phyloP scores from a whole-genome alignment of 2,329 filamentous ascomycete genomes.

The Alternaria conjuncta region DNA sequence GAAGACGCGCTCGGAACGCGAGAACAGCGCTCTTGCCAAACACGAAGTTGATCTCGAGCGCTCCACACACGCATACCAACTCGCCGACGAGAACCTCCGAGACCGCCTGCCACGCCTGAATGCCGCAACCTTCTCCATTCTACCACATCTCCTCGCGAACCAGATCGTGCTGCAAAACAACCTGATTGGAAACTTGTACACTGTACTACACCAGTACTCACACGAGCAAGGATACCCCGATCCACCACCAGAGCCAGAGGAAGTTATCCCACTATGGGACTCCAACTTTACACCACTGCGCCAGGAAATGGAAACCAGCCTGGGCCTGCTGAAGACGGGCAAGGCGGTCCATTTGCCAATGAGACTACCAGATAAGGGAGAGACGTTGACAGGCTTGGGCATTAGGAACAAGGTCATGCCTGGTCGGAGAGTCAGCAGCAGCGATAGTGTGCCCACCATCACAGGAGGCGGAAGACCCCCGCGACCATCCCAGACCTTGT shows the following conservation, averaged over 20 bases:
- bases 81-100: conserved; percentile 76
- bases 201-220: conserved; percentile 75
- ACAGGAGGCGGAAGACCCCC: conserved; percentile 33
- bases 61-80: conserved; percentile 74
- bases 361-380: conserved; percentile 55
- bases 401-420: conserved; percentile 53
- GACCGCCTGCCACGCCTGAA: conserved; percentile 75
- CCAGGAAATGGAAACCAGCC: conserved; percentile 67
- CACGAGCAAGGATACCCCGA: conserved; percentile 72
- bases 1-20: conserved; percentile 71
- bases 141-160: conserved; percentile 72
- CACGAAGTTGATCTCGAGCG: conserved; percentile 72
- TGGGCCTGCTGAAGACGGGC: conserved; percentile 69
- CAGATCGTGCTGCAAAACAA: conserved; percentile 80
- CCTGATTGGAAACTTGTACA: conserved; percentile 79
- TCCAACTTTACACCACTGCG: conserved; percentile 67
- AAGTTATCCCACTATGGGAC: conserved; percentile 72
- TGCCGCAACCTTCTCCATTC: conserved; percentile 72
- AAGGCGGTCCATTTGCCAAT: conserved; percentile 68
- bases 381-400: conserved; percentile 56
- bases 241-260: conserved; percentile 73
- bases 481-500: conserved; percentile 30
- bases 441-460: conserved; percentile 43
- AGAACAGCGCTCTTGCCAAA: conserved; percentile 73
- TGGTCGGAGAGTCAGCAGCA: conserved; percentile 37